A percentile compares a stretch with the other conserved stretches of the same genome.
phyloP scores from a whole-genome alignment of 257 asterid genomes.

The Lavandula angustifolia region DNA sequence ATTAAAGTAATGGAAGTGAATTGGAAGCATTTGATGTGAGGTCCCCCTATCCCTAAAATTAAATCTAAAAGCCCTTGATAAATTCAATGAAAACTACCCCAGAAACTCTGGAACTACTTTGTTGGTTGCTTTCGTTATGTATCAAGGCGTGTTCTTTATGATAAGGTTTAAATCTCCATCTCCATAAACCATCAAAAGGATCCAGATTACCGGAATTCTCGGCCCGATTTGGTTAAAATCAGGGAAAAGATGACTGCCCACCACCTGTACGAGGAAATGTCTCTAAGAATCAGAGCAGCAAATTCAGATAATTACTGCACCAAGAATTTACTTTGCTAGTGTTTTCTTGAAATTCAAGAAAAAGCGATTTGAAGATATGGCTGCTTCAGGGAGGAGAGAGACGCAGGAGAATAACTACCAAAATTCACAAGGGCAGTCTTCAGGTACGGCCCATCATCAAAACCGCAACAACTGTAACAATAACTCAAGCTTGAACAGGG shows the following conservation, averaged over 20 bases:
- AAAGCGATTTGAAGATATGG: slow-evolving; percentile 22
- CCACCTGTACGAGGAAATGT: slow-evolving; percentile 27
- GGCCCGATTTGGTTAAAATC: neutral
- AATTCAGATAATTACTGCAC: neutral
- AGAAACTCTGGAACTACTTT: neutral
- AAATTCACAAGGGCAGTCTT: slow-evolving; percentile 41
- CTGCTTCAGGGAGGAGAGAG: slow-evolving; percentile 35
- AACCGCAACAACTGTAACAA: slow-evolving; percentile 25
- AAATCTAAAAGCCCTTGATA: neutral
- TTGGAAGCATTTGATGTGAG: neutral
- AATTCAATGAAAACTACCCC: slow-evolving; percentile 6
- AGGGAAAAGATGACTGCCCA: slow-evolving; percentile 8
- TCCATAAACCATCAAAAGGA: neutral
- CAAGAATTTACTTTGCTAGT: slow-evolving; percentile 5
- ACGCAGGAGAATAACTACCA: slow-evolving; percentile 18
- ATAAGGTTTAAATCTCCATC: slow-evolving; percentile 10
- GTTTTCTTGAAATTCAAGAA: slow-evolving; percentile 12
- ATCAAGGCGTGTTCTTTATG: neutral
- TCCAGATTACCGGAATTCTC: neutral
- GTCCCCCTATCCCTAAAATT: neutral
- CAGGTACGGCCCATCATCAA: slow-evolving; percentile 43
- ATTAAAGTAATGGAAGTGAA: neutral
- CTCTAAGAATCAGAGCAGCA: slow-evolving; percentile 10
- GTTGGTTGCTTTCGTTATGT: slow-evolving; percentile 6
- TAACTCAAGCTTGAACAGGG: slow-evolving; percentile 26